Conservation (phyloP, 306 rosid species). For the Rubus parviflorus region DNA sequence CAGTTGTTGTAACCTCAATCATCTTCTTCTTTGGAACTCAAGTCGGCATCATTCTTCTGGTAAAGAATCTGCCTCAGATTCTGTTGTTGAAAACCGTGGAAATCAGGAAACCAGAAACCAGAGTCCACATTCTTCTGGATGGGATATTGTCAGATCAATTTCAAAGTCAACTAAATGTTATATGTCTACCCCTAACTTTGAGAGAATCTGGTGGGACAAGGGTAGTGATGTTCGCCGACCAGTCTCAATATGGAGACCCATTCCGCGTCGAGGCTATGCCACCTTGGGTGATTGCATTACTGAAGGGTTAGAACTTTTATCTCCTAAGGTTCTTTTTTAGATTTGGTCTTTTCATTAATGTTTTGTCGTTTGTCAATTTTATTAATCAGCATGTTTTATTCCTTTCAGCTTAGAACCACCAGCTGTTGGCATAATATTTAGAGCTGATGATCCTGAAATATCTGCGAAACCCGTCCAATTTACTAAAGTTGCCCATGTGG, state of each 20-base stretch:
- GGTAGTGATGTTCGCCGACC: slow-evolving; percentile 78
- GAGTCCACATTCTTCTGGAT: slow-evolving; percentile 66
- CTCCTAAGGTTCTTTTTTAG: slow-evolving; percentile 3
- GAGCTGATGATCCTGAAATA: slow-evolving; percentile 72
- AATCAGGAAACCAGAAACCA: slow-evolving; percentile 50
- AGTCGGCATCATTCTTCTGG: slow-evolving; percentile 44
- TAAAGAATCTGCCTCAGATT: slow-evolving; percentile 45
- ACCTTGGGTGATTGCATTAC: slow-evolving; percentile 89
- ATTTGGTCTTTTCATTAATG: slow-evolving; percentile 8
- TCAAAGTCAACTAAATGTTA: slow-evolving; percentile 69
- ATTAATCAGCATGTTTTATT: slow-evolving; percentile 25
- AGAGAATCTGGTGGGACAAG: slow-evolving; percentile 99
- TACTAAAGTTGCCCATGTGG: slow-evolving; percentile 83
- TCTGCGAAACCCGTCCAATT: slow-evolving; percentile 92
- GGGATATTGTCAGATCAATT: slow-evolving; percentile 77
- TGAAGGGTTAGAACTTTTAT: slow-evolving; percentile 75
- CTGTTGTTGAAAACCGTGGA: slow-evolving; percentile 40
- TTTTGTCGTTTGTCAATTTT: slow-evolving; percentile 14
- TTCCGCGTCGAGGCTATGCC: slow-evolving; percentile 71
- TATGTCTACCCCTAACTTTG: slow-evolving; percentile 85
- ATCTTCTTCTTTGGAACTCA: slow-evolving; percentile 82
- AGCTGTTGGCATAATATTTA: slow-evolving; percentile 84
- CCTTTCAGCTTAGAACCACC: slow-evolving; percentile 93
- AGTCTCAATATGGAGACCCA: slow-evolving; percentile 94
- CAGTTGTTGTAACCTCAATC: slow-evolving; percentile 64